Evolutionary conservation across 192 early-diverging fungal genomes (phyloP), one percentile per base, ranked within the genome.

Genomic region (Rhizophagus sp.): DNA sequence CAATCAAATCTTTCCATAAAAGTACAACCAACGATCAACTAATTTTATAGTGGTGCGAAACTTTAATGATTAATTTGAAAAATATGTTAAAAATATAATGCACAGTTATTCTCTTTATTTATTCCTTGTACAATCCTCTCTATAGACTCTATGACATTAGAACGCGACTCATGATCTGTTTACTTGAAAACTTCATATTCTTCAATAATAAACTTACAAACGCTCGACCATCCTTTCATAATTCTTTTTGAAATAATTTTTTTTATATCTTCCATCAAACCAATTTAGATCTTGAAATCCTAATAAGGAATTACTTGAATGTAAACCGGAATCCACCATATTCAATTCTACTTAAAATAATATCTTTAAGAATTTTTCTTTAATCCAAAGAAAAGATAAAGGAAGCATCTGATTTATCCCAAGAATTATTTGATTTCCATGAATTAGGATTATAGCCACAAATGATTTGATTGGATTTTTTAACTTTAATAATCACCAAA

Each of bases 341-440:
- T 86, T 86, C 47, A 84, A 84, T 33, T 72, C 52, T 17, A 80
- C 83, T 41, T 57, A 62, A 7, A 64, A 82, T 24, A 82, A 79
- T 69, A 79, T 76, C n/a, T 81, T 84, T 67, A 39, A 75, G 3
- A 72, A 75, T 33, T 57, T 44, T 15, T 27, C 13, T 30, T 0
- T 12, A 3, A 0, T 17, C 50, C 0, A 57, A 57, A 57, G 69
- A 71, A 71, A 39, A 71, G 2, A 71, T 71, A 71, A 71, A 71
- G 41, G 25, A 17, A 11, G 41, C 39, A 17, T 71, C 34, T 1
- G 34, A 25, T 4, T 71, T 24, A 11, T n/a, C 12, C 27, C 15
- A 36, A 22, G 11, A 10, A 71, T 44, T 6, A 12, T 22, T 8
- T 33, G 10, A n/a, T 11, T 22, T 71, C 69, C 69, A 71, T 0